Base-by-base conservation (phyloP, 345 rosid genomes). In the Ceriops tagal region DNA sequence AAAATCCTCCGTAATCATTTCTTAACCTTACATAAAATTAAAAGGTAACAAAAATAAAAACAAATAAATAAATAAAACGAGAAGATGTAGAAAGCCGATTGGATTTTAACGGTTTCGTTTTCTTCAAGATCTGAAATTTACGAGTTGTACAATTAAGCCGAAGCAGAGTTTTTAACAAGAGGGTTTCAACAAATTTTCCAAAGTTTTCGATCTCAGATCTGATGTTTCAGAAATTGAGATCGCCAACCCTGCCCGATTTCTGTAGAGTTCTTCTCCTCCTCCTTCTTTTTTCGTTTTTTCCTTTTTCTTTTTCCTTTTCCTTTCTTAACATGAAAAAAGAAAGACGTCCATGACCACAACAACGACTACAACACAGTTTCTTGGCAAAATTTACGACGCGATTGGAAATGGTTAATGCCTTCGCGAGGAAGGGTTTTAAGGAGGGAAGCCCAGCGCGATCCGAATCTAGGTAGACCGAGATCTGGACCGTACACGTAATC, bases 401-500 rank as follows among this genome's bases (percentile, higher is more conserved):
- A 35, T 5, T 16, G 16, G 6, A 11, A 6, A 1, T 0, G 0
- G n/a, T 1, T 1, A 3, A 16, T 1, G 37, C 13, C 18, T 39
- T 39, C 3, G 10, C 24, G 60, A 34, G 37, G 1, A 26, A 30
- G 27, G 19, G 57, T 51, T 68, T 72, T 71, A 34, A 34, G 37
- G 37, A 76, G 6, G 15, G 49, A 60, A 27, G 62, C 66, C 78
- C 67, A 8, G 49, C 19, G 67, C n/a, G 47, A 61, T 66, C 55
- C 53, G 83, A 78, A 83, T 90, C 84, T 71, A 77, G 59, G 2
- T n/a, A 61, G 52, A 31, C 19, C 18, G n/a, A 19, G 82, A 91
- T 93, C 96, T 75, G 39, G 68, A 11, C 88, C 98, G 88, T 84
- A 79, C 97, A 89, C 93, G 93, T 93, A 91, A 85, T 63, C 21